Evolutionary conservation across 176 grass and related monocot genomes (phyloP).

Genomic region (Oryza glumipatula): DNA sequence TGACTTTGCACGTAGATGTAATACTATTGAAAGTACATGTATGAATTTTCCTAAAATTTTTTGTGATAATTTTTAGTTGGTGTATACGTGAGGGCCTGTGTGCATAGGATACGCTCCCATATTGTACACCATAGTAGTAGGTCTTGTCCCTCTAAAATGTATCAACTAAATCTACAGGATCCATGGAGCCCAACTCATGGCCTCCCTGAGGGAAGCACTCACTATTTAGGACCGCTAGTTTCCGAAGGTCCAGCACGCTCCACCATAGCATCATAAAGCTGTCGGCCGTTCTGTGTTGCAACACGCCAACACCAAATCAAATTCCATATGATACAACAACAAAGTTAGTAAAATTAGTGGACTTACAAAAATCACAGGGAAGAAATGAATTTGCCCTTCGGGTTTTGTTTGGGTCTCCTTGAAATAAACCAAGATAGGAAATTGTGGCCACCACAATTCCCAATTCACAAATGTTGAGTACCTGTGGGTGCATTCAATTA

Average conservation of each 20-base stretch:
- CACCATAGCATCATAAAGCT: slow-evolving; percentile 88
- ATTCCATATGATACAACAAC: background rate
- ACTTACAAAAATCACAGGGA: slow-evolving; percentile 94
- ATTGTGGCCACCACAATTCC: slow-evolving; percentile 93
- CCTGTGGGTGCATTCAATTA: slow-evolving; percentile 24
- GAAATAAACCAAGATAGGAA: slow-evolving; percentile 88
- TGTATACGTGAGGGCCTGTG: no score
- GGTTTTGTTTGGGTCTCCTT: slow-evolving; percentile 93
- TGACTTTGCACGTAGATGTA: no score
- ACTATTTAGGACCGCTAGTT: slow-evolving; percentile 70
- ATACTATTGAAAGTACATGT: no score
- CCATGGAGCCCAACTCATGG: background rate
- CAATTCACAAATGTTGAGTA: slow-evolving; percentile 93
- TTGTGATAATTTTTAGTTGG: no score
- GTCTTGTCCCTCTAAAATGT: slow-evolving; percentile 9
- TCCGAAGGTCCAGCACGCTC: slow-evolving; percentile 82
- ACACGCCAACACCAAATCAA: background rate
- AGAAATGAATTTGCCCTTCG: slow-evolving; percentile 93
- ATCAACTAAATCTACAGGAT: background rate
- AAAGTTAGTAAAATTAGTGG: background rate
- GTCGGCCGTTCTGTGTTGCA: slow-evolving; percentile 64
- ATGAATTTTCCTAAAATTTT: no score
- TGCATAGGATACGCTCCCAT: no score
- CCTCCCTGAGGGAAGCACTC: background rate
- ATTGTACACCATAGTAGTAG: background rate